Conservation (phyloP, 139 green algal species). For the Chlamydomonas sphaeroides region DNA sequence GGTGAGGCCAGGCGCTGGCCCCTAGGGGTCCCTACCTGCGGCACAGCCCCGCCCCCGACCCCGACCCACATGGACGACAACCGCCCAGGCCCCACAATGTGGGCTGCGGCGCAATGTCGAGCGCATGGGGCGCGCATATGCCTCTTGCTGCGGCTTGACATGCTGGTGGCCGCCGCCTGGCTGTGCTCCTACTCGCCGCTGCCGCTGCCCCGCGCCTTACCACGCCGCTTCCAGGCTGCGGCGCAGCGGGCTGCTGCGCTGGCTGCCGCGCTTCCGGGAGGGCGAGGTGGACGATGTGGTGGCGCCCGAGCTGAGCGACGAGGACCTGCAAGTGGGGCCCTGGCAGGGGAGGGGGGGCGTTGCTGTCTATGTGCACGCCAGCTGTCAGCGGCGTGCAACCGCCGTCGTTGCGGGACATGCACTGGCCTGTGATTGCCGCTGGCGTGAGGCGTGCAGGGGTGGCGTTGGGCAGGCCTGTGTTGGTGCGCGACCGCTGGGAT, state of each 20-base stretch:
- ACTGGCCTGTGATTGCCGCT: neutral
- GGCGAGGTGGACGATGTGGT: conserved; percentile 53
- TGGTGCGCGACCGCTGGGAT: too few relatives aligned
- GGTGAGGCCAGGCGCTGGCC: neutral
- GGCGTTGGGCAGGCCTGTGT: too few relatives aligned
- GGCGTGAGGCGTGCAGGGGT: too few relatives aligned
- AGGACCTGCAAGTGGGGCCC: conserved; percentile 48
- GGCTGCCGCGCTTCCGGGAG: conserved; percentile 37
- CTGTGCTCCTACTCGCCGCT: neutral
- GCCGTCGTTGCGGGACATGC: neutral
- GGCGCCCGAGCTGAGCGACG: conserved; percentile 51
- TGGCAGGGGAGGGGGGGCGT: neutral
- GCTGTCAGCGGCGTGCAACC: neutral
- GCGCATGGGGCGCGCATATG: too few relatives aligned
- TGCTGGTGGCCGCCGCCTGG: too few relatives aligned
- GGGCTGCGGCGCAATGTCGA: too few relatives aligned
- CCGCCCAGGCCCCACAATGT: too few relatives aligned
- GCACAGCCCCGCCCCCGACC: neutral
- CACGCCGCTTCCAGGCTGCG: neutral
- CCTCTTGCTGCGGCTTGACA: neutral
- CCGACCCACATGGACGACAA: too few relatives aligned
- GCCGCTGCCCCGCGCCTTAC: neutral
- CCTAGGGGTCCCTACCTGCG: neutral
- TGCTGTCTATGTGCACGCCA: neutral
- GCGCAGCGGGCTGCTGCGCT: conserved; percentile 10